Evolutionary conservation across 129 eudicot genomes (phyloP).

Genomic region (Pittosporum tobira): DNA sequence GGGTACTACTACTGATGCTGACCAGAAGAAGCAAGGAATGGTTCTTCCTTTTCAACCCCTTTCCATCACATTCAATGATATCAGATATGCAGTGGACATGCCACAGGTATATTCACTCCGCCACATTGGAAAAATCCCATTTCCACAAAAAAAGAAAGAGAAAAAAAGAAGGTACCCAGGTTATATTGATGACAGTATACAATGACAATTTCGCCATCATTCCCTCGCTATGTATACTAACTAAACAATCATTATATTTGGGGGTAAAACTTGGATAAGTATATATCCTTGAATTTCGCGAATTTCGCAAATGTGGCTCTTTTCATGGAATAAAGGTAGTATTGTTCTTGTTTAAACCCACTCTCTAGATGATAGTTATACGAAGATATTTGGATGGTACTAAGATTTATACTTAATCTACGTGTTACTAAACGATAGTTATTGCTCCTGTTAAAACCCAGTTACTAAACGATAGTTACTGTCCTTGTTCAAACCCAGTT

Average conservation of each 20-base stretch:
- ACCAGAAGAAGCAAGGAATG: conserved; percentile 69
- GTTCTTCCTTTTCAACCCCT: conserved; percentile 78
- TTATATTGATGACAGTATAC: neutral
- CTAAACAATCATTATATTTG: neutral
- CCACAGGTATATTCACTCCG: conserved; percentile 54
- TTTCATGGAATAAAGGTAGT: neutral
- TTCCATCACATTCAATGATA: conserved; percentile 58
- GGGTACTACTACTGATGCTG: conserved; percentile 21
- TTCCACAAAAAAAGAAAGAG: too few relatives aligned
- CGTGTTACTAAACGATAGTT: too few relatives aligned
- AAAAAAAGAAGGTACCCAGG: too few relatives aligned
- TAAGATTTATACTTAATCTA: neutral
- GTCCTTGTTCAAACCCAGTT: too few relatives aligned
- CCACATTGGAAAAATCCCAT: too few relatives aligned
- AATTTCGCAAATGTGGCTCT: too few relatives aligned
- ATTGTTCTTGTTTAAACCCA: neutral
- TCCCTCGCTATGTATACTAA: too few relatives aligned
- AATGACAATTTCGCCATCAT: too few relatives aligned
- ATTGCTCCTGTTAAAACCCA: too few relatives aligned
- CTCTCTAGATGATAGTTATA: too few relatives aligned
- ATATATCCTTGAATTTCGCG: neutral
- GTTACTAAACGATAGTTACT: too few relatives aligned
- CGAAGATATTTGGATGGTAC: neutral
- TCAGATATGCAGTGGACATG: conserved; percentile 78
- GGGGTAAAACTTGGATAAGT: neutral